phyloP scores from a whole-genome alignment of 495 filamentous ascomycete species.

The Hyphodiscus hymeniophilus region DNA sequence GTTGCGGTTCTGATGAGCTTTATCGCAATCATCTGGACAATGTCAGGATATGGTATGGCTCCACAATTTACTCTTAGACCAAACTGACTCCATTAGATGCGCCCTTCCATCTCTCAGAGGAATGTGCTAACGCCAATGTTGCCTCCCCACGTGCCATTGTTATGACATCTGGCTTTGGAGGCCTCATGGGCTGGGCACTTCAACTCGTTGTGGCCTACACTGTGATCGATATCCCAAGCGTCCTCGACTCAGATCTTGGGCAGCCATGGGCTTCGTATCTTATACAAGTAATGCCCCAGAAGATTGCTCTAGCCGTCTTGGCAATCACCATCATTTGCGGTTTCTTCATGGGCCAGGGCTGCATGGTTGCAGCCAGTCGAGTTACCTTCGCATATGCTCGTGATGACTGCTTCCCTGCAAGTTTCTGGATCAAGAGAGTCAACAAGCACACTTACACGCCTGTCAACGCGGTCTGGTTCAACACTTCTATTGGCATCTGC shows the following conservation, averaged over 20 bases:
- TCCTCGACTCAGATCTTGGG: conserved; percentile 55
- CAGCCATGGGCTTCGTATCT: conserved; percentile 74
- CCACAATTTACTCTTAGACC: neutral
- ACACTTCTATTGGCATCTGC: conserved; percentile 53
- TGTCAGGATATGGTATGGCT: conserved; percentile 25
- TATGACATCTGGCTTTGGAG: conserved; percentile 59
- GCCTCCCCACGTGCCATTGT: conserved; percentile 73
- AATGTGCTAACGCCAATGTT: conserved; percentile 69
- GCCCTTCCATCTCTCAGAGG: conserved; percentile 69
- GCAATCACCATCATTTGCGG: conserved; percentile 66
- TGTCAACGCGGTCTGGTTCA: conserved; percentile 74
- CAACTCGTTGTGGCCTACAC: conserved; percentile 79
- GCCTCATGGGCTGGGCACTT: conserved; percentile 64
- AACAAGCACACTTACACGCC: conserved; percentile 60
- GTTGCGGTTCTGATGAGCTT: conserved; percentile 72
- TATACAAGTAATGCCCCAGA: conserved; percentile 59
- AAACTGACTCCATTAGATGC: conserved; percentile 49
- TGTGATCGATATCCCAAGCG: conserved; percentile 55
- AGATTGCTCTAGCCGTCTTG: conserved; percentile 57
- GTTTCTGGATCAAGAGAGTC: conserved; percentile 56
- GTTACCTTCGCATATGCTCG: conserved; percentile 77
- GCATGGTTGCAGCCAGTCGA: conserved; percentile 72
- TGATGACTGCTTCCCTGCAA: conserved; percentile 68
- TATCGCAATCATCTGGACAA: conserved; percentile 52
- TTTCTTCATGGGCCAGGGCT: conserved; percentile 77